phyloP scores from a whole-genome alignment of 1,139 yeast genomes.

The Trichomonascaceae sp. region DNA sequence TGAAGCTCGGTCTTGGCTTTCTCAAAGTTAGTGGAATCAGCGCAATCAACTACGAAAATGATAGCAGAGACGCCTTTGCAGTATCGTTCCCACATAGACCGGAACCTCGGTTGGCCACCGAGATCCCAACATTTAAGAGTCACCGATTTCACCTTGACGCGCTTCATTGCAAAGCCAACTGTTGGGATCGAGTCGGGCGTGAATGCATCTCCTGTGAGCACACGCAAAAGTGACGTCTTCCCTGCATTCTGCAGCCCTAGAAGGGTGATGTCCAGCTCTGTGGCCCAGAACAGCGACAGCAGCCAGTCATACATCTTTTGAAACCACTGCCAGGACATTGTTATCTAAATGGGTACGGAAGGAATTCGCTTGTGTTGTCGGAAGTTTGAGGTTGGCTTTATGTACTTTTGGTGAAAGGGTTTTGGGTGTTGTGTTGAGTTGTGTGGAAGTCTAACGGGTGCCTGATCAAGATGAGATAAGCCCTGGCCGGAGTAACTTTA shows the following conservation, averaged over 20 bases:
- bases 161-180: conserved; percentile 29
- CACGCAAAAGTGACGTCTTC: conserved; percentile 26
- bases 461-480: too few relatives aligned
- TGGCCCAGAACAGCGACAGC: conserved; percentile 18
- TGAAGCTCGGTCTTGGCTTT: conserved; percentile 24
- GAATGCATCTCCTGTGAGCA: conserved; percentile 25
- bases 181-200: conserved; percentile 29
- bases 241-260: conserved; percentile 31
- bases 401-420: too few relatives aligned
- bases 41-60: conserved; percentile 27
- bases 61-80: conserved; percentile 29
- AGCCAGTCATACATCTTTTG: conserved; percentile 17
- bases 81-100: conserved; percentile 31
- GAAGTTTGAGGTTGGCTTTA: too few relatives aligned
- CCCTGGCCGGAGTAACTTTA: too few relatives aligned
- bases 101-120: conserved; percentile 30
- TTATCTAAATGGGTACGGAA: not conserved
- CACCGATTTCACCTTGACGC: conserved; percentile 26
- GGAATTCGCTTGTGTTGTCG: too few relatives aligned
- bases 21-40: conserved; percentile 22
- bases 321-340: conserved; percentile 16
- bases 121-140: conserved; percentile 31
- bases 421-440: too few relatives aligned
- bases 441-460: too few relatives aligned
- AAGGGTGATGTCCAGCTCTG: conserved; percentile 25